Evolutionary conservation across 2,329 filamentous ascomycete genomes (phyloP).

Genomic region (Dendryphion nanum): DNA sequence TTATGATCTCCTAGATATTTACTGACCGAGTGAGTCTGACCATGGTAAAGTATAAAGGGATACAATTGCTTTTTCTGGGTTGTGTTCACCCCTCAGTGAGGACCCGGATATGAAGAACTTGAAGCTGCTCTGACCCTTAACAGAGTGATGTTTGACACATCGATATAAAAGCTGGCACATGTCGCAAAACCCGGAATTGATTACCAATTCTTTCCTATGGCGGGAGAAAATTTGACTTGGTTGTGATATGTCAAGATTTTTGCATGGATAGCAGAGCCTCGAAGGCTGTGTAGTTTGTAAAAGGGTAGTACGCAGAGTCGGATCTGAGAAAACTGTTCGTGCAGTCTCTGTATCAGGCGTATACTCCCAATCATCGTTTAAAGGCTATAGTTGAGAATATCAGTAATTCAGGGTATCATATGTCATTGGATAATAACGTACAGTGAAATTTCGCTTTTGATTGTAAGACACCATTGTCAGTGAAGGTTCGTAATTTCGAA

Average conservation of each 20-base stretch:
- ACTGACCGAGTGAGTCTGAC: not conserved
- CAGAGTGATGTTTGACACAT: not conserved
- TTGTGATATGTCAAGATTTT: not conserved
- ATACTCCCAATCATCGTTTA: slow-evolving; percentile 9
- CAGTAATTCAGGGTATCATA: not conserved
- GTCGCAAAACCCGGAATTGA: slow-evolving; percentile 1
- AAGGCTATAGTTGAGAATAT: slow-evolving; percentile 1
- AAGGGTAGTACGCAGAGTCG: not conserved
- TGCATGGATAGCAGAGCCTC: slow-evolving; percentile 1
- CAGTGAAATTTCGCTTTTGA: not conserved
- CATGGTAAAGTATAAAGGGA: not conserved
- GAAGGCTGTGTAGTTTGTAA: not conserved
- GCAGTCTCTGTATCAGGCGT: slow-evolving; percentile 5
- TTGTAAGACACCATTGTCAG: not conserved
- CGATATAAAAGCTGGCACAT: slow-evolving; percentile 2
- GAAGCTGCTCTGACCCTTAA: not conserved
- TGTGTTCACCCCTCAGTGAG: not conserved
- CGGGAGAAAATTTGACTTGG: slow-evolving; percentile 1
- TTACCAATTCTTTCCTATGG: not conserved
- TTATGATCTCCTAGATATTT: too few relatives aligned
- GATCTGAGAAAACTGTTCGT: not conserved
- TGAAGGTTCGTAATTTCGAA: not conserved
- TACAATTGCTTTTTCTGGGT: not conserved
- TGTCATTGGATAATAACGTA: too few relatives aligned
- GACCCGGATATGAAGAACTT: not conserved